These are phyloP conservation scores for Ceratobasidium sp. DNA, from an alignment of 1,284 basidiomycete genomes.

Conservation along the genomic window DNA sequence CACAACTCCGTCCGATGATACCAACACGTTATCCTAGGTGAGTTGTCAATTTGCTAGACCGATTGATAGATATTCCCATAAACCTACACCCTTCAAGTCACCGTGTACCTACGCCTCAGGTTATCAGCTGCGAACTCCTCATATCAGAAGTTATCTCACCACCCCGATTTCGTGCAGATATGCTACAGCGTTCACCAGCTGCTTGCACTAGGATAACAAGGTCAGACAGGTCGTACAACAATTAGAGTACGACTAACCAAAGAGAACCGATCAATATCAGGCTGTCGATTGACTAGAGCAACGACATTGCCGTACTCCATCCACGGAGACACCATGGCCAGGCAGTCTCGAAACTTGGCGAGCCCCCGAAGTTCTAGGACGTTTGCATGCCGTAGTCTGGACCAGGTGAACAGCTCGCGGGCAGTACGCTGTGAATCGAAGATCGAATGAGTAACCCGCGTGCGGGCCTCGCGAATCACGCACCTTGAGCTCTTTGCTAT, in stretches of 20 bases:
- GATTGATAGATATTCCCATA: not conserved
- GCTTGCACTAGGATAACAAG: not conserved
- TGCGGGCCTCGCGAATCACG: not conserved
- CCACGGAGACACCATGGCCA: constrained; percentile 28
- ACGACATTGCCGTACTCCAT: constrained; percentile 17
- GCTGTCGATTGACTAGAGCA: not conserved
- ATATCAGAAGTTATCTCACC: not conserved
- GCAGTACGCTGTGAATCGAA: constrained; percentile 6
- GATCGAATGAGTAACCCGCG: not conserved
- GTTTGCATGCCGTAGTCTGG: constrained; percentile 6
- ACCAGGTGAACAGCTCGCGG: constrained; percentile 20
- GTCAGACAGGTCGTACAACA: not conserved
- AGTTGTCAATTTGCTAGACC: not conserved
- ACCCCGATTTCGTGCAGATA: constrained; percentile 17
- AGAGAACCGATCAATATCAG: not conserved
- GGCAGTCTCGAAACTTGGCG: not conserved
- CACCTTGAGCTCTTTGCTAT: constrained; percentile 24
- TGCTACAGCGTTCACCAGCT: constrained; percentile 9
- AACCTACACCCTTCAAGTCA: constrained; percentile 37
- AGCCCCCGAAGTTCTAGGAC: constrained; percentile 7
- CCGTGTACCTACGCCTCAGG: constrained; percentile 11
- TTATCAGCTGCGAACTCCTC: not conserved
- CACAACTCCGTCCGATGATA: constrained; percentile 12
- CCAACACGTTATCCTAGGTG: constrained; percentile 2
- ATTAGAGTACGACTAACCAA: not conserved